These are phyloP conservation scores for Pythium utonaiense DNA, from an alignment of 352 stramenopile genomes.

Conservation along the genomic window DNA sequence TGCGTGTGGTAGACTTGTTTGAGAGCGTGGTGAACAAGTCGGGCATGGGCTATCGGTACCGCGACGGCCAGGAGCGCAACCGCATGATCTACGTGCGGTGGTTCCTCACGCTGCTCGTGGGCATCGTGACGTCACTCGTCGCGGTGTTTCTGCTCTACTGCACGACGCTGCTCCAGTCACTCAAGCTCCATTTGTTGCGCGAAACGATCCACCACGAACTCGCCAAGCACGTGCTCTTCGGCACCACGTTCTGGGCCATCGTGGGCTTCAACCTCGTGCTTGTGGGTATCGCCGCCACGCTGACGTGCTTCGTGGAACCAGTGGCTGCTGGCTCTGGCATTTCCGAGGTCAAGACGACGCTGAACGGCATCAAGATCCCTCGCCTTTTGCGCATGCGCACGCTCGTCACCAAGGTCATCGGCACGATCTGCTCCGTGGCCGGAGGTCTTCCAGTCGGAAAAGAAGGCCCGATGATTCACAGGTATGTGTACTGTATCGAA, in stretches of 20 bases:
- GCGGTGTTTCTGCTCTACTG: constrained; percentile 82
- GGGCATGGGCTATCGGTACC: constrained; percentile 78
- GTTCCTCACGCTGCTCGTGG: constrained; percentile 74
- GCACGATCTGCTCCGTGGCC: constrained; percentile 81
- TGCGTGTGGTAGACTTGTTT: constrained; percentile 56
- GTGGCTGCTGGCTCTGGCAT: constrained; percentile 86
- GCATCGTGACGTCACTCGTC: constrained; percentile 67
- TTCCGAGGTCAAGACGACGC: constrained; percentile 91
- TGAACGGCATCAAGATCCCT: constrained; percentile 90
- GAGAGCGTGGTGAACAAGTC: constrained; percentile 88
- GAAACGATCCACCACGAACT: constrained; percentile 62
- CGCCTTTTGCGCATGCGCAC: constrained; percentile 70
- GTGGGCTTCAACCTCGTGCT: constrained; percentile 67
- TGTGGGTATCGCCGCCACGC: constrained; percentile 64
- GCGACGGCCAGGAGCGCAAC: constrained; percentile 77
- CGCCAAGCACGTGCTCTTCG: constrained; percentile 59
- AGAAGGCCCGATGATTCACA: constrained; percentile 92
- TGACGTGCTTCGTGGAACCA: constrained; percentile 71
- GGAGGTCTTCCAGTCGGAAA: constrained; percentile 87
- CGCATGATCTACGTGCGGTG: constrained; percentile 77
- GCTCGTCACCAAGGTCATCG: constrained; percentile 87
- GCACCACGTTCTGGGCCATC: constrained; percentile 67
- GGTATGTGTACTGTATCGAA: too few species aligned
- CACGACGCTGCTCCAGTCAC: constrained; percentile 56
- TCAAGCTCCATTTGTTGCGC: constrained; percentile 69